A percentile compares a stretch with the other conserved stretches of the same genome.
Conservation (phyloP, 164 flowering plant species). For the Hamamelis virginiana region DNA sequence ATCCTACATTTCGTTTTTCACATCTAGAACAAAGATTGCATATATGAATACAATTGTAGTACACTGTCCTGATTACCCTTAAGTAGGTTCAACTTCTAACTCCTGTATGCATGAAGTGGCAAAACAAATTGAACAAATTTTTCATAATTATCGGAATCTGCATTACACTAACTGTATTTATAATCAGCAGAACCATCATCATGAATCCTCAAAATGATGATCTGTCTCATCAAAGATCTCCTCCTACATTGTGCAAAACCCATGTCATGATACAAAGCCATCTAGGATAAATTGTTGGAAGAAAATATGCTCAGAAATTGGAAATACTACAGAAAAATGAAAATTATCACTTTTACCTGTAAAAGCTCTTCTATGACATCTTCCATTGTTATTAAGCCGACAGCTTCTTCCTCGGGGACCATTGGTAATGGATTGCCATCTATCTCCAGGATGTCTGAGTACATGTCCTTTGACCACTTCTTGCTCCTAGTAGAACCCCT, state of each 20-base stretch:
- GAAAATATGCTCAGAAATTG: neutral
- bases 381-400: constrained; percentile 93
- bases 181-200: constrained; percentile 5
- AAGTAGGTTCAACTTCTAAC: neutral
- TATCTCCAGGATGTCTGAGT: constrained; percentile 69
- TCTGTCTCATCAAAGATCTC: constrained; percentile 53
- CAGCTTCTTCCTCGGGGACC: constrained; percentile 76
- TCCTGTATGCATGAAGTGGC: neutral
- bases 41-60: no score
- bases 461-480: constrained; percentile 76
- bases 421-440: constrained; percentile 67
- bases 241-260: constrained; percentile 29
- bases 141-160: constrained; percentile 3
- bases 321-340: neutral
- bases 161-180: neutral
- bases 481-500: constrained; percentile 54
- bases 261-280: neutral
- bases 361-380: constrained; percentile 80
- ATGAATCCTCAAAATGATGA: constrained; percentile 47
- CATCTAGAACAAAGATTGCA: no score
- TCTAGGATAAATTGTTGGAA: neutral
- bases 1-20: no score
- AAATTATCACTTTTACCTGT: constrained; percentile 48
- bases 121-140: constrained; percentile 6
- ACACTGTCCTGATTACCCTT: neutral